Base-by-base conservation (phyloP, 2,329 filamentous ascomycete genomes). In the Dactylellina sp. region DNA sequence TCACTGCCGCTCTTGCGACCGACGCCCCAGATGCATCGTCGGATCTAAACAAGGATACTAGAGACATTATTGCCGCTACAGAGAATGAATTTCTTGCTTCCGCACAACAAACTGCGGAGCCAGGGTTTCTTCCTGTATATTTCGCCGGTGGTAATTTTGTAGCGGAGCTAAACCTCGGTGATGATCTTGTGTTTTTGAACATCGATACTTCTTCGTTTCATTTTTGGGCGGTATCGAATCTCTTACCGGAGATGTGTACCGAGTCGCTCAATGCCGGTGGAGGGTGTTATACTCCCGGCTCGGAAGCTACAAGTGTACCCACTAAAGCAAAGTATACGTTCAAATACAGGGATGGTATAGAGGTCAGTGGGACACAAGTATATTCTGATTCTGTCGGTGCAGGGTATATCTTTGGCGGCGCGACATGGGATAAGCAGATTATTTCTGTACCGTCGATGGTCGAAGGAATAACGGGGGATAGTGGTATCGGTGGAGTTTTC, bases 171-270 rank as follows among this genome's bases (percentile, higher is more conserved):
- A 74, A 52, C 18, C 65, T 74, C 16, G 70, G 70, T 1, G 12
- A 22, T 4, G 44, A 60, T 24, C 42, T 66, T 1, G 37, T 74
- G 2, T 52, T 61, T 12, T 47, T 74, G 1, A 60, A 57, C 39
- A 28, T 74, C 0, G 70, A 74, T 25, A 74, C 70, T 7, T 57
- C 35, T 1, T 74, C 70, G 1, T 74, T 74, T 20, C 70, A 74
- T 32, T 74, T 74, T 22, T 74, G 70, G 70, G 70, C 65, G 5
- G n/a, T 74, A 1, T 56, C 53, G 14, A 40, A 47, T 40, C 20
- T 61, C 2, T 6, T 52, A 3, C 61, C 55, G 5, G 70, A 74
- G 4, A 5, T 55, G 5, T 74, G 70, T 24, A 18, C 12, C 1
- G 46, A 35, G 5, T 37, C 61, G 9, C 20, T 60, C 6, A 16